Evolutionary conservation across 2,329 filamentous ascomycete species (phyloP), one percentile per base, ranked within the genome.

Genomic region (Sporothrix protearum): DNA sequence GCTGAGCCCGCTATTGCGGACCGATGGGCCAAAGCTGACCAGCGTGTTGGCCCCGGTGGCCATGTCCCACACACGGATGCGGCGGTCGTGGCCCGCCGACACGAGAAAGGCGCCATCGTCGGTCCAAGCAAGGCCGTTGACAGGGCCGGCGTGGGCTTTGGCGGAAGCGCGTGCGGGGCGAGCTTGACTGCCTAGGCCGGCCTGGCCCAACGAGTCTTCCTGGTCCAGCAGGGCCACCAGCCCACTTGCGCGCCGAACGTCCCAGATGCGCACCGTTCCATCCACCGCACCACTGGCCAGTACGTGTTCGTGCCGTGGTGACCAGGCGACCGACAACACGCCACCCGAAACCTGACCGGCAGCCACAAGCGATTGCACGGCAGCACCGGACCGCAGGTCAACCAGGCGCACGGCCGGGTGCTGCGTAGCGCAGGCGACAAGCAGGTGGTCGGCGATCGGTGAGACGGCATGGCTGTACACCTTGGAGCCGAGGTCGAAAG

Each of bases 401-500:
- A 97, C 88, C 7, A 98, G 87, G 19, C 94, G 89, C 16, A 97
- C 91, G 33, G 92, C 86, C 7, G 93, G 92, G 78, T 96, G 90
- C 74, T 96, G 93, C 0, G 94, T 96, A 0, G 92, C 94, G 77
- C 93, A 96, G 10, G 95, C 94, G 10, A 97, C 92, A 3, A 97
- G 86, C 0, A 97, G 84, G 77, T 94, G 86, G 69, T 88, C 82
- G 71, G 93, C 87, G 72, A 94, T 82, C 55, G 90, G 86, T 0
- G 94, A 97, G 33, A 92, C 85, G 0, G 92, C 89, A 79, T 97
- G 94, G 0, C 91, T 89, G 80, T 93, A 93, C 64, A 93, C 84
- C 42, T 90, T 90, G 3, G 88, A 86, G 68, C 87, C 87, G 30
- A 94, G 84, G 73, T 89, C 84, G 76, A 94, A 94, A 4, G 87